Evolutionary conservation across 2,329 filamentous ascomycete species (phyloP), one percentile per base, ranked within the genome.

Genomic region (Colletotrichum theobromicola): DNA sequence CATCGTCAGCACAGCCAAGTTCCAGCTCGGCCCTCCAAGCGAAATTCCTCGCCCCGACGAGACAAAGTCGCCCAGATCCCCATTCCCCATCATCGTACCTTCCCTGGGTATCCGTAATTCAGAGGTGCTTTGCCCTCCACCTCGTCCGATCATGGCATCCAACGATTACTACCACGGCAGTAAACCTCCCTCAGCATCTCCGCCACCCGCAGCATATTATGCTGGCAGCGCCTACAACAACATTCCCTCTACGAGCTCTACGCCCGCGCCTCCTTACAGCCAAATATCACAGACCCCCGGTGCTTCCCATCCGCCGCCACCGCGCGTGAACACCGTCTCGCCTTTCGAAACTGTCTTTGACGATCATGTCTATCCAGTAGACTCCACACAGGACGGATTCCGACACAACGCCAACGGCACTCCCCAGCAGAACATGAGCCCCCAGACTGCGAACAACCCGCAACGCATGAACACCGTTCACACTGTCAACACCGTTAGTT

Each of bases 311-410:
- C 82, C 81, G 34, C 83, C 83, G 32, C 83, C 83, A 64, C 81
- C 81, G 37, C 80, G 82, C 72, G 82, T 82, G 30, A 82, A 81
- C 61, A 78, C 84, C 78, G 79, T 89, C 21, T 89, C 91, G 24
- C 92, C 92, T 12, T 93, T 93, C 80, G 90, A 91, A 69, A 90
- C 89, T 62, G 90, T 92, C 70, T 94, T 94, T 81, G 92, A 93
- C 82, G 92, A 94, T 81, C 87, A 92, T 83, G 88, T 89, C 72
- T 93, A 94, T 80, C 90, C 91, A 70, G 85, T 88, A 65, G 87
- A 87, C 79, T 84, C 87, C n/a, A 79, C 74, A 2, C 76, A 77
- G 67, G 67, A 77, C 76, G 75, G 74, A 13, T 77, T 76, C 42
- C 67, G 78, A 63, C 78, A 79, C 34, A 73, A 82, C 77, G 72